Conservation (phyloP, 2,329 filamentous ascomycete genomes). For the Paradendryphiella salina region DNA sequence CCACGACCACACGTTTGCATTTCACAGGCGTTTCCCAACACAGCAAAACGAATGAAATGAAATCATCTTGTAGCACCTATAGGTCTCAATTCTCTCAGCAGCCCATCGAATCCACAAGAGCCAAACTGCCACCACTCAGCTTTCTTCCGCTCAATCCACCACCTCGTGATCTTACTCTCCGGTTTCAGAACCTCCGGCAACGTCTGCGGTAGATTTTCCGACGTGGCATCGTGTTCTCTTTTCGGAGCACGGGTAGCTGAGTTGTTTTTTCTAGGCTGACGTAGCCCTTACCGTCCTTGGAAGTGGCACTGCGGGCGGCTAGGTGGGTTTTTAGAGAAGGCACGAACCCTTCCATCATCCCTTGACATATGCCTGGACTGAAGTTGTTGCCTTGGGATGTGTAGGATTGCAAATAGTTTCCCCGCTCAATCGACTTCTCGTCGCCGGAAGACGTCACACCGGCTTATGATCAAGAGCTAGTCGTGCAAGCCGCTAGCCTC, state of each 20-base stretch:
- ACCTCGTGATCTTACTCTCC: conserved; percentile 64
- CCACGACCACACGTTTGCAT: not conserved
- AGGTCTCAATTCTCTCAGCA: conserved; percentile 16
- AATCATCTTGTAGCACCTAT: too few species aligned
- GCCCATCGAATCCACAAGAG: conserved; percentile 20
- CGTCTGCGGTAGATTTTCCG: conserved; percentile 12
- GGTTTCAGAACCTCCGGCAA: conserved; percentile 55
- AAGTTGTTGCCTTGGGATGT: conserved; percentile 17
- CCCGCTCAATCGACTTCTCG: conserved; percentile 56
- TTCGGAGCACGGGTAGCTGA: conserved; percentile 16
- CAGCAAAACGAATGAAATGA: too few species aligned
- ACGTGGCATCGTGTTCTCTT: conserved; percentile 23
- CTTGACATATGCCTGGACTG: conserved; percentile 19
- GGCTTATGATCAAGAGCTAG: too few species aligned
- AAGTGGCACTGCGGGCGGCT: conserved; percentile 24
- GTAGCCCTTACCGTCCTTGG: not conserved
- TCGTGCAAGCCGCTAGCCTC: too few species aligned
- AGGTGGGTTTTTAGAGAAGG: conserved; percentile 30
- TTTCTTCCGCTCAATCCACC: conserved; percentile 64
- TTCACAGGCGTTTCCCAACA: not conserved
- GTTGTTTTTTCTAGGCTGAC: conserved; percentile 16
- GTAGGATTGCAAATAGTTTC: conserved; percentile 56
- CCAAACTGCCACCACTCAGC: conserved; percentile 27
- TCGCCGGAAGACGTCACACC: conserved; percentile 30
- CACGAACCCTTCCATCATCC: conserved; percentile 38